Evolutionary conservation across 371 early-diverging fungal species (phyloP).

Genomic region (Rhizopus arrhizus): DNA sequence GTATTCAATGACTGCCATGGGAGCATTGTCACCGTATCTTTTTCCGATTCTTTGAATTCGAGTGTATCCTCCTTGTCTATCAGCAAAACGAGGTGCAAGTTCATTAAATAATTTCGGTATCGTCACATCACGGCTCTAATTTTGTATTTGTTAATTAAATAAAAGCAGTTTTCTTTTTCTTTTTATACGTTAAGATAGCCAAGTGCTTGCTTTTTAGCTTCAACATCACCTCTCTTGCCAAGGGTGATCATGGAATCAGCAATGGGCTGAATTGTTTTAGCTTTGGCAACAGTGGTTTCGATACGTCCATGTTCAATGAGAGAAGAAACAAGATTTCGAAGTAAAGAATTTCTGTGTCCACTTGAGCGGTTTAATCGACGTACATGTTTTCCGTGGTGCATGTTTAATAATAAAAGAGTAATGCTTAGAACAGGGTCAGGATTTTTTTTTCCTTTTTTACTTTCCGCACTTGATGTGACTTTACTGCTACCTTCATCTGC

Average conservation of each 20-base stretch:
- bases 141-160: not conserved
- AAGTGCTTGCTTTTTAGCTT: slow-evolving; percentile 66
- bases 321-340: slow-evolving; percentile 85
- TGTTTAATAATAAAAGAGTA: slow-evolving; percentile 26
- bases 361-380: slow-evolving; percentile 73
- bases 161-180: not conserved
- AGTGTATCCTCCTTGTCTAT: slow-evolving; percentile 90
- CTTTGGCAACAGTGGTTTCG: slow-evolving; percentile 92
- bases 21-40: slow-evolving; percentile 86
- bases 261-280: slow-evolving; percentile 84
- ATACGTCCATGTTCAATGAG: slow-evolving; percentile 90
- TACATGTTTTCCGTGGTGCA: slow-evolving; percentile 75
- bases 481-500: no score
- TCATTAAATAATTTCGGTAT: slow-evolving; percentile 85
- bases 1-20: slow-evolving; percentile 89
- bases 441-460: no score
- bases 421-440: not conserved
- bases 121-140: slow-evolving; percentile 66
- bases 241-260: slow-evolving; percentile 88
- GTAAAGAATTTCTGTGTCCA: slow-evolving; percentile 78
- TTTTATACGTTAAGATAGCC: slow-evolving; percentile 60
- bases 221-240: slow-evolving; percentile 70
- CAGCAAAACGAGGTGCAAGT: slow-evolving; percentile 82
- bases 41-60: slow-evolving; percentile 83
- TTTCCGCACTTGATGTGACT: no score